These are phyloP conservation scores for Leishmania amazonensis DNA, from an alignment of 208 protist species.

Conservation along the genomic window DNA sequence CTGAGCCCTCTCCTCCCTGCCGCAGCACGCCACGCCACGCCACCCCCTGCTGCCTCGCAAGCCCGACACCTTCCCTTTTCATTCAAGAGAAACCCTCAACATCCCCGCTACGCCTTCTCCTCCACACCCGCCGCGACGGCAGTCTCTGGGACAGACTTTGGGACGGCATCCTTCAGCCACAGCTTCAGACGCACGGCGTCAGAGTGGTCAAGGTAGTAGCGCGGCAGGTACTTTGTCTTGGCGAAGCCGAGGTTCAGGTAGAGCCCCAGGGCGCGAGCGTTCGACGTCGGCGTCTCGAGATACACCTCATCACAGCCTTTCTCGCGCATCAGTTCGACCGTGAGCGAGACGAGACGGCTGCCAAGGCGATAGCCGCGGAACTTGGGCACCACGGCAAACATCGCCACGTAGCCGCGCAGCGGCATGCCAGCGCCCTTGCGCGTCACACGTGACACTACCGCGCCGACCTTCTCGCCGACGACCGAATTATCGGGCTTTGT, in stretches of 20 bases:
- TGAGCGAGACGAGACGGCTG: constrained; percentile 86
- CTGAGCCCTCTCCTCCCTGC: not conserved
- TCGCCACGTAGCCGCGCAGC: constrained; percentile 97
- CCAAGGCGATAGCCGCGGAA: constrained; percentile 94
- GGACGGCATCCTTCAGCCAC: constrained; percentile 75
- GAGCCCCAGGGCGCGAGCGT: constrained; percentile 91
- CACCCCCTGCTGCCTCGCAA: not conserved
- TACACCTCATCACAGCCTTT: constrained; percentile 94
- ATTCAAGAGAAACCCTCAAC: not conserved
- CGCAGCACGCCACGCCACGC: no score
- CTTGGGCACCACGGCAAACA: constrained; percentile 95
- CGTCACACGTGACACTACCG: constrained; percentile 89
- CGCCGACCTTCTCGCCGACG: constrained; percentile 83
- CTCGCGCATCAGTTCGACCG: constrained; percentile 92
- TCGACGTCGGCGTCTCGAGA: constrained; percentile 95
- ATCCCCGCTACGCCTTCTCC: not conserved
- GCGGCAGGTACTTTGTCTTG: constrained; percentile 82
- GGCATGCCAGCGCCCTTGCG: constrained; percentile 60
- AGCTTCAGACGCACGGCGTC: constrained; percentile 96
- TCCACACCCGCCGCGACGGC: not conserved
- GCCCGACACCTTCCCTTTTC: not conserved
- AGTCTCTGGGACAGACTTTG: constrained; percentile 8
- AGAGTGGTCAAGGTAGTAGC: constrained; percentile 95
- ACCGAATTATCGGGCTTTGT: constrained; percentile 61
- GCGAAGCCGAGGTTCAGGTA: constrained; percentile 97